These are phyloP conservation scores for Aspergillus puulaauensis DNA, from an alignment of 2,329 filamentous ascomycete genomes.

Conservation along the genomic window DNA sequence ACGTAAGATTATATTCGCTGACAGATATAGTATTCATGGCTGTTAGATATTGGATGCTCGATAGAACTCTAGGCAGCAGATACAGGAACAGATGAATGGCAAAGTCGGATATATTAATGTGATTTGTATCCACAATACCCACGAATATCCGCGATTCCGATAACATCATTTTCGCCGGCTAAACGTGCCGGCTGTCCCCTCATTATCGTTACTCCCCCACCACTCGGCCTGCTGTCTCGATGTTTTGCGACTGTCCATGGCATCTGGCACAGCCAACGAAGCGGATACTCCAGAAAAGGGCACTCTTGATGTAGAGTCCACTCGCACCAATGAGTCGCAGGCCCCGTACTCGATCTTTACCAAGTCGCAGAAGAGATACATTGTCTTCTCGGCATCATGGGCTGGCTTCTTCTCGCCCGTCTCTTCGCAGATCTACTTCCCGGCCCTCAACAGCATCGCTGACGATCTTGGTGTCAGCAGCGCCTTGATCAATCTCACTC, in stretches of 20 bases:
- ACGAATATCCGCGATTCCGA: too few species aligned
- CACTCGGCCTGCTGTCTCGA: too few species aligned
- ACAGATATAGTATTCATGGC: too few species aligned
- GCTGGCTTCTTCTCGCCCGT: slow-evolving; percentile 47
- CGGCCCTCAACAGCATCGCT: slow-evolving; percentile 36
- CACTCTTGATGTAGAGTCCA: not conserved
- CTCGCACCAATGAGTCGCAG: not conserved
- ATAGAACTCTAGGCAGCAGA: too few species aligned
- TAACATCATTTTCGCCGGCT: too few species aligned
- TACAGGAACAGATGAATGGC: too few species aligned
- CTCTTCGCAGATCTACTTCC: slow-evolving; percentile 47
- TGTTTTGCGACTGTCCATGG: not conserved
- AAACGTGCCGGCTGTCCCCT: not conserved
- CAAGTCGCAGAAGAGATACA: slow-evolving; percentile 2
- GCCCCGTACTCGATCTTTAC: not conserved
- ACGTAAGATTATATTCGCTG: too few species aligned
- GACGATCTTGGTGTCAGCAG: slow-evolving; percentile 29
- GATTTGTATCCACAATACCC: too few species aligned
- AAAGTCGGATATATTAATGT: too few species aligned
- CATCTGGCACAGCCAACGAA: not conserved
- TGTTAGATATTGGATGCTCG: too few species aligned
- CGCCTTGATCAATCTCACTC: slow-evolving; percentile 48
- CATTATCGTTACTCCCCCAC: too few species aligned
- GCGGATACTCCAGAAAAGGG: not conserved
- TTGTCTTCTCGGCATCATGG: slow-evolving; percentile 29